Evolutionary conservation across 2,329 filamentous ascomycete genomes (phyloP).

Genomic region (Paecilomyces sp.): DNA sequence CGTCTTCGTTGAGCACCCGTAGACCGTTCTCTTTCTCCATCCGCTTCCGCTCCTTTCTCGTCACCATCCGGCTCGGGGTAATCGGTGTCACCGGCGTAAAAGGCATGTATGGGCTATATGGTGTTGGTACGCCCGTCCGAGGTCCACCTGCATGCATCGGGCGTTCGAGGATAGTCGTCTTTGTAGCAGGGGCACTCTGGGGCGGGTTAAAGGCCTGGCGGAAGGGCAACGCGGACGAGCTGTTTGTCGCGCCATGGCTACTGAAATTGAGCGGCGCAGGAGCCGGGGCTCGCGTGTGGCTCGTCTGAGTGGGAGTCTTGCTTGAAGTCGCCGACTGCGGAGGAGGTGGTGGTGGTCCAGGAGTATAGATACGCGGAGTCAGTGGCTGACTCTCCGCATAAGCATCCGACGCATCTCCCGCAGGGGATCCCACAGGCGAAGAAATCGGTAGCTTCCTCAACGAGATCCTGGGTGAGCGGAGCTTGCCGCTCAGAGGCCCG

Average conservation of each 20-base stretch:
- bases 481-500: conserved; percentile 32
- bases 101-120: conserved; percentile 46
- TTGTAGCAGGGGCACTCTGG: conserved; percentile 40
- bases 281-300: conserved; percentile 11
- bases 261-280: conserved; percentile 26
- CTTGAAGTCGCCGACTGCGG: conserved; percentile 24
- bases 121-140: conserved; percentile 41
- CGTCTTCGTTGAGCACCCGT: conserved; percentile 39
- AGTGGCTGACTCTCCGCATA: conserved; percentile 48
- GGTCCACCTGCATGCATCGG: conserved; percentile 32
- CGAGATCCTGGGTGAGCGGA: conserved; percentile 34
- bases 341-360: conserved; percentile 48
- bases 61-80: conserved; percentile 40
- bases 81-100: conserved; percentile 44
- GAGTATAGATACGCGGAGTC: conserved; percentile 50
- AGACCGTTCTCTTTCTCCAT: conserved; percentile 36
- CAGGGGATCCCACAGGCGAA: conserved; percentile 43
- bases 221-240: conserved; percentile 35
- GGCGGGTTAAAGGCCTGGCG: conserved; percentile 34
- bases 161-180: conserved; percentile 42
- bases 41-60: conserved; percentile 35
- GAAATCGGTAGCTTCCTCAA: conserved; percentile 53
- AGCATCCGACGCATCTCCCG: conserved; percentile 33
- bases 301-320: conserved; percentile 1
- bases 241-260: conserved; percentile 14